phyloP scores from a whole-genome alignment of 2,329 filamentous ascomycete genomes.

The Hymenoscyphus repandus region DNA sequence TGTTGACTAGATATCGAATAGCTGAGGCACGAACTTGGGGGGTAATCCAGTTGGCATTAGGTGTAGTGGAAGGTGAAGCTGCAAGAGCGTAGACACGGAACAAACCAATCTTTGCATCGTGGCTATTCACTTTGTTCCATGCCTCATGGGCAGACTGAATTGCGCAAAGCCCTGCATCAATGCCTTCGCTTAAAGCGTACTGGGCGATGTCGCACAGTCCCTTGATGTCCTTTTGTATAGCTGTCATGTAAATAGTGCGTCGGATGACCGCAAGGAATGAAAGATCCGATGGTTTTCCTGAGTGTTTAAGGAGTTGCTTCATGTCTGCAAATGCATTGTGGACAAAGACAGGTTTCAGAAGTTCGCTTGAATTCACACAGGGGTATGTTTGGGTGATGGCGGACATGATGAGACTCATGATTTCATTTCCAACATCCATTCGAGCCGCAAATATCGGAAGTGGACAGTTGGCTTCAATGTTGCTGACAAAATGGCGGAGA shows the following conservation, averaged over 20 bases:
- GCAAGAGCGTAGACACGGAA: background rate
- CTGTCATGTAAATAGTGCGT: conserved; percentile 11
- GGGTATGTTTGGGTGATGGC: background rate
- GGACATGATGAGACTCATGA: conserved; percentile 10
- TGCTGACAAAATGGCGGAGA: background rate
- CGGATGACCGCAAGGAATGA: conserved; percentile 3
- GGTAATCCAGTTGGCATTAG: too few relatives aligned
- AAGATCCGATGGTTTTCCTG: background rate
- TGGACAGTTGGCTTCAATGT: background rate
- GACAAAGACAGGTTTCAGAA: background rate
- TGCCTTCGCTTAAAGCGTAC: background rate
- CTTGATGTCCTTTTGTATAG: conserved; percentile 5
- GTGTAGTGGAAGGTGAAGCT: too few relatives aligned
- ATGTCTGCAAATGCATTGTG: background rate
- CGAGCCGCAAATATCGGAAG: conserved; percentile 29
- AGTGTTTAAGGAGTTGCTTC: background rate
- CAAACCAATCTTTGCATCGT: background rate
- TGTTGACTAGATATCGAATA: too few relatives aligned
- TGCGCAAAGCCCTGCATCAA: background rate
- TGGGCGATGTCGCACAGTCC: conserved; percentile 1
- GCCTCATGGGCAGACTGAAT: background rate
- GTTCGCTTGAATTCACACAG: background rate
- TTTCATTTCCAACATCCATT: conserved; percentile 30
- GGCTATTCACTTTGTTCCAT: background rate
- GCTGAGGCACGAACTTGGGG: too few relatives aligned